Evolutionary conservation across 257 asterid genomes (phyloP), one percentile per base, ranked within the genome.

Genomic region (Ballota nigra): DNA sequence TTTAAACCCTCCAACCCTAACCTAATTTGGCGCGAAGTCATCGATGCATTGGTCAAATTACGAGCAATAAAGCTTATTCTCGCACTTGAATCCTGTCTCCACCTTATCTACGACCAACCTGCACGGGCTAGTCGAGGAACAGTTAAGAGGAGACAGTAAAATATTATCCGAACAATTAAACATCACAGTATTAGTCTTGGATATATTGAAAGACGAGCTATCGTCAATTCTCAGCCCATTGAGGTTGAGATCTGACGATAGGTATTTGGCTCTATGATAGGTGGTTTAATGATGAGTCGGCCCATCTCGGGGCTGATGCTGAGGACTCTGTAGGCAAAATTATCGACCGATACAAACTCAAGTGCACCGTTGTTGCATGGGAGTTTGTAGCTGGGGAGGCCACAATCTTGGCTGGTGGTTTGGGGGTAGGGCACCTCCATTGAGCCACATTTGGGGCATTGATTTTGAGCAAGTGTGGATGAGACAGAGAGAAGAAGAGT

Each of bases 171-270:
- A 81, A 8, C 84, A 83, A 40, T 81, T 81, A 18, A 83, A 76
- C 69, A 64, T 64, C 3, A 64, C 69, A 0, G 56, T 40, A 23
- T 64, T 64, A 8, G n/a, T 2, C 80, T 71, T 26, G 72, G 88
- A 81, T 18, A 83, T 63, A 53, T 83, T 83, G 79, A 64, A 83
- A 83, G 88, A 86, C 0, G 84, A 78, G 26, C 22, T 55, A 11
- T 81, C 75, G 7, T 78, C 84, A 2, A 83, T 81, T 59, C 47
- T 73, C 1, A 81, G 53, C 18, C 88, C 86, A 24, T 79, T 81
- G 4, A 63, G 18, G 34, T 61, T 23, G 7, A 83, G 73, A 74
- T 81, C 80, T 7, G 84, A 73, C 16, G 88, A 78, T 19, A 31
- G 73, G 22, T 61, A 59, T 70, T 26, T 55, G 23, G 22, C 4